A percentile compares a stretch with the other conserved stretches of the same genome.
Evolutionary conservation across 73 alveolate species (phyloP).

Genomic region (Paramecium caudatum): DNA sequence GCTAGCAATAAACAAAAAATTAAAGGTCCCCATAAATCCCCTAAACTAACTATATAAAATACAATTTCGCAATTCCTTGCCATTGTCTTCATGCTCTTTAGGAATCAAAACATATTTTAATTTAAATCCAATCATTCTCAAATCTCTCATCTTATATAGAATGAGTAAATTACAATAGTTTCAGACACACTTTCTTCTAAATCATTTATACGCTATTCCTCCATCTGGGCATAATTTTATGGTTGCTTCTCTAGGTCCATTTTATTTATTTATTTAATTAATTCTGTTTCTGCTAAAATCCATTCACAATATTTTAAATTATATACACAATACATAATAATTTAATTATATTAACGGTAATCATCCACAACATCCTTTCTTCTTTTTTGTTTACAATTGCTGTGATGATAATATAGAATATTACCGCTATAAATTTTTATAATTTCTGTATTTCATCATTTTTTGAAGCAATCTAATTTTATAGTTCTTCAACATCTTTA

Average conservation of each 20-base stretch:
- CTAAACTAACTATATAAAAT: conserved; percentile 74
- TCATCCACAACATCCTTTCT: conserved; percentile 58
- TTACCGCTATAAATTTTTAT: conserved; percentile 13
- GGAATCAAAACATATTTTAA: conserved; percentile 86
- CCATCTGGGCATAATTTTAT: conserved; percentile 8
- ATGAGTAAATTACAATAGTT: neutral
- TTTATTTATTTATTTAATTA: too few species aligned
- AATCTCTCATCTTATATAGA: conserved; percentile 84
- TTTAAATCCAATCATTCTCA: conserved; percentile 91
- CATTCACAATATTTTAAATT: neutral
- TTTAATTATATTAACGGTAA: too few species aligned
- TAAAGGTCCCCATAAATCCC: conserved; percentile 99
- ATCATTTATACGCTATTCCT: neutral
- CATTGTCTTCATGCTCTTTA: conserved; percentile 83
- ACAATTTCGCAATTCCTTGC: conserved; percentile 90
- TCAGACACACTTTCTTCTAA: conserved; percentile 70
- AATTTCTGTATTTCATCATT: conserved; percentile 43
- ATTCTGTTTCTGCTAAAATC: conserved; percentile 18
- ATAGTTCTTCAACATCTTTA: conserved; percentile 49
- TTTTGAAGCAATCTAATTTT: conserved; percentile 3
- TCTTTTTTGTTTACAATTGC: conserved; percentile 28
- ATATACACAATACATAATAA: conserved; percentile 47
- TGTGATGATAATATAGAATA: neutral
- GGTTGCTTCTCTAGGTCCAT: neutral
- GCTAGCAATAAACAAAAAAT: conserved; percentile 80